Conservation (phyloP, 2,329 filamentous ascomycete species). For the Venturiaceae sp. region DNA sequence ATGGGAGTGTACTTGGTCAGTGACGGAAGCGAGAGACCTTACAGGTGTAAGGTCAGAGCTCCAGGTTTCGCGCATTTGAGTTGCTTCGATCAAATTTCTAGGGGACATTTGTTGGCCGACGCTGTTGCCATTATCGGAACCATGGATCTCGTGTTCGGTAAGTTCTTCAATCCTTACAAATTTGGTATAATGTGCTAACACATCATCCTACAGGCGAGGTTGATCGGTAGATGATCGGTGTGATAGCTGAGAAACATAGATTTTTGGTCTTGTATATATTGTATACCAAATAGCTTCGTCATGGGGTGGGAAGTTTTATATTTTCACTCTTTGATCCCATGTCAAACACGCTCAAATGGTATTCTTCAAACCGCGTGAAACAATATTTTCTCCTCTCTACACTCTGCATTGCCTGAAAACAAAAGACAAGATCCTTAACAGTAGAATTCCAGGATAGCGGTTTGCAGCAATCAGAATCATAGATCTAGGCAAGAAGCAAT, state of each 20-base stretch:
- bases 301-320: too few relatives aligned
- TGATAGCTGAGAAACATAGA: too few relatives aligned
- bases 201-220: not conserved
- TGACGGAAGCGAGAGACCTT: constrained; percentile 91
- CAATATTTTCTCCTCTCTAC: too few relatives aligned
- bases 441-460: too few relatives aligned
- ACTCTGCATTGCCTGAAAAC: too few relatives aligned
- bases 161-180: not conserved
- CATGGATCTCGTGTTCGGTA: constrained; percentile 26
- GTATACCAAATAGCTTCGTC: not conserved
- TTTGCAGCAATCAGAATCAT: too few relatives aligned
- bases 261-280: not conserved
- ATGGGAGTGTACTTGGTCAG: constrained; percentile 97
- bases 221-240: not conserved
- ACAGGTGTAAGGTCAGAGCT: constrained; percentile 94
- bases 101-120: constrained; percentile 89
- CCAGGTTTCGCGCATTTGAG: constrained; percentile 92
- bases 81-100: constrained; percentile 87
- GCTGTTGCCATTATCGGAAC: constrained; percentile 85
- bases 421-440: too few relatives aligned
- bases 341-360: too few relatives aligned
- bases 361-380: too few relatives aligned
- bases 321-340: too few relatives aligned
- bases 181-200: not conserved
- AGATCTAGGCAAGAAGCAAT: too few relatives aligned